These are phyloP conservation scores for Pouteria glomerata DNA, from an alignment of 148 eudicot species.

Conservation along the genomic window DNA sequence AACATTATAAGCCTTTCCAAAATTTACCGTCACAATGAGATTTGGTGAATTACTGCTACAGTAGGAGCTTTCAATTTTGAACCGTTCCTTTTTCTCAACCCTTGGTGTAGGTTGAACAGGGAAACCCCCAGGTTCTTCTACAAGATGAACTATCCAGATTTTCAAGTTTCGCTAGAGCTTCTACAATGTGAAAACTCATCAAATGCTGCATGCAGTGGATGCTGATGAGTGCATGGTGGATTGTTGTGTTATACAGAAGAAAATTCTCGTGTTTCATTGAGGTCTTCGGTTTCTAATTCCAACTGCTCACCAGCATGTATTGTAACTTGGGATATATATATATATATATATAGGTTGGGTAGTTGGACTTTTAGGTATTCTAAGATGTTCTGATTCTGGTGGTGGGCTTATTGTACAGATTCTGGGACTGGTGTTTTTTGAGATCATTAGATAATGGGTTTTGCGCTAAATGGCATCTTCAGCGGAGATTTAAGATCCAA, in stretches of 20 bases:
- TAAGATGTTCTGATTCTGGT: background rate
- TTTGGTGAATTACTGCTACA: background rate
- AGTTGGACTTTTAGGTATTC: too few species aligned
- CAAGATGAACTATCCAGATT: conserved; percentile 48
- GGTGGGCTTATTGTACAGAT: background rate
- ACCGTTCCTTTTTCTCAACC: background rate
- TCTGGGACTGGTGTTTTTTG: background rate
- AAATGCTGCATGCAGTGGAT: background rate
- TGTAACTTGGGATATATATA: too few species aligned
- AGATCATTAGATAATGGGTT: background rate
- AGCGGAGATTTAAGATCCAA: too few species aligned
- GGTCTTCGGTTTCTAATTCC: too few species aligned
- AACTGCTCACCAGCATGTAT: too few species aligned
- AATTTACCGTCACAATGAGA: too few species aligned
- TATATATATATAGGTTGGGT: too few species aligned
- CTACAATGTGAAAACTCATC: conserved; percentile 39
- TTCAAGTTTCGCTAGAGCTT: conserved; percentile 75
- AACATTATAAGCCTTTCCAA: too few species aligned
- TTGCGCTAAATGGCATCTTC: background rate
- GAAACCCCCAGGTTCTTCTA: conserved; percentile 68
- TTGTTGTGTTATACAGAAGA: too few species aligned
- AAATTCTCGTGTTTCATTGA: too few species aligned
- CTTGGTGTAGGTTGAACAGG: conserved; percentile 79
- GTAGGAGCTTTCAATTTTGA: background rate
- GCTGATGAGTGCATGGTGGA: too few species aligned